phyloP scores from a whole-genome alignment of 2,329 filamentous ascomycete genomes.

The Phaeoacremonium minimum region DNA sequence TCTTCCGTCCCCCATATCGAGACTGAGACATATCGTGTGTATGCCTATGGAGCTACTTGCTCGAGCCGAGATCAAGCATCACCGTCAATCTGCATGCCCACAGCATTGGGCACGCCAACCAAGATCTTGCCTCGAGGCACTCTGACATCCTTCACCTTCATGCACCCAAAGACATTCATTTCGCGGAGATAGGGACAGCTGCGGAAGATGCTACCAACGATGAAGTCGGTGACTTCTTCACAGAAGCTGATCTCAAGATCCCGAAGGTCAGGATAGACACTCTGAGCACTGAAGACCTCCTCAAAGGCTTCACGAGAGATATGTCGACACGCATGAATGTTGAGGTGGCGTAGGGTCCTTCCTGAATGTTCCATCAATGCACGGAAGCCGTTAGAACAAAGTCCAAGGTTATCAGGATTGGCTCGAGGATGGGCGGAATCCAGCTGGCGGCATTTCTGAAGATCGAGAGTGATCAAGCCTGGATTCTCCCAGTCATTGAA shows the following conservation, averaged over 20 bases:
- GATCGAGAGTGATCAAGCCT: constrained; percentile 64
- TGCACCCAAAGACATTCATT: constrained; percentile 61
- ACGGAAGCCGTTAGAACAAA: constrained; percentile 71
- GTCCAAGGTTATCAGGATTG: constrained; percentile 62
- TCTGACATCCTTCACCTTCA: constrained; percentile 51
- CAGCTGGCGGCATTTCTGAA: constrained; percentile 73
- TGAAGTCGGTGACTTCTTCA: constrained; percentile 59
- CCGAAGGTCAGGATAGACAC: constrained; percentile 61
- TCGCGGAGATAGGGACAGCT: constrained; percentile 56
- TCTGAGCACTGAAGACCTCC: constrained; percentile 61
- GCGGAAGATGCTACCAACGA: constrained; percentile 60
- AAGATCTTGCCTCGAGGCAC: constrained; percentile 53
- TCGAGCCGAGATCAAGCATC: constrained; percentile 15
- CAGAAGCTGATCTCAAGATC: constrained; percentile 78
- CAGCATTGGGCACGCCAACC: constrained; percentile 54
- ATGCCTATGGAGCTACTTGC: too few relatives aligned
- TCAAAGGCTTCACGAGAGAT: constrained; percentile 71
- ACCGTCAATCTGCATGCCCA: constrained; percentile 57
- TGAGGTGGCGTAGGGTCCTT: constrained; percentile 57
- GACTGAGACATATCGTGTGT: too few relatives aligned
- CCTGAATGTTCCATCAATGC: constrained; percentile 85
- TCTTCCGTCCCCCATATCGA: too few relatives aligned
- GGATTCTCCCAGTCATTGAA: constrained; percentile 76
- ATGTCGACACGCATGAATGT: constrained; percentile 81
- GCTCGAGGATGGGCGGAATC: constrained; percentile 67